Base-by-base conservation (phyloP, 2,329 filamentous ascomycete genomes). In the Xylariaceae sp. region DNA sequence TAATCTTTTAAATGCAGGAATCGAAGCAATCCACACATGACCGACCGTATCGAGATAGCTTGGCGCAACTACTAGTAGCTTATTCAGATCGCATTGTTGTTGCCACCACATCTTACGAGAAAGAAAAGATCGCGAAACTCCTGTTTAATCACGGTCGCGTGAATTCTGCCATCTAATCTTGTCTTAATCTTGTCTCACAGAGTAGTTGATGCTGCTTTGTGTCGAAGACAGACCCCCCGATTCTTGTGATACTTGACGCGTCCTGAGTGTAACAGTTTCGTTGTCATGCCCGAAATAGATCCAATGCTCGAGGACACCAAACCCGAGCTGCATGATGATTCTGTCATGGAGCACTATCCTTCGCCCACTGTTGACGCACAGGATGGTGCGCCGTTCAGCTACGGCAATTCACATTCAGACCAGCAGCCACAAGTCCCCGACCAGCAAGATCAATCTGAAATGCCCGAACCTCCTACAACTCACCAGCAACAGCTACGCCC, bases 311-410 rank as follows among this genome's bases (percentile, higher is more conserved):
- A 63, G 42, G 63, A 63, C 45, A 51, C 56, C 18, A 69, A 67
- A 42, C 51, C 65, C 21, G 61, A 65, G 18, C 47, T 48, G 49
- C 60, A 58, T 32, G 59, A 63, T 44, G 64, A 69, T 46, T 52
- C 50, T 53, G 64, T 77, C 40, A 75, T 74, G 59, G 71, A 71
- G 44, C 69, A 75, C 40, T 82, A 81, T 61, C 76, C 79, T 10
- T 80, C 78, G 6, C 77, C 80, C 2, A 72, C 73, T 18, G 73
- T 74, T 7, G 78, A 81, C 51, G 72, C 65, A 2, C 74, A 77
- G 59, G 78, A 79, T 52, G 66, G 71, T 2, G 71, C 73, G 7
- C 70, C 77, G 2, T 80, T 80, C 32, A 37, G 14, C 64, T 80
- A 81, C 62, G 29, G 51, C 41, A 62, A 64, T 40, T 62, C 63